Conservation (phyloP, 148 eudicot genomes). For the Salicornia ramosissima region DNA sequence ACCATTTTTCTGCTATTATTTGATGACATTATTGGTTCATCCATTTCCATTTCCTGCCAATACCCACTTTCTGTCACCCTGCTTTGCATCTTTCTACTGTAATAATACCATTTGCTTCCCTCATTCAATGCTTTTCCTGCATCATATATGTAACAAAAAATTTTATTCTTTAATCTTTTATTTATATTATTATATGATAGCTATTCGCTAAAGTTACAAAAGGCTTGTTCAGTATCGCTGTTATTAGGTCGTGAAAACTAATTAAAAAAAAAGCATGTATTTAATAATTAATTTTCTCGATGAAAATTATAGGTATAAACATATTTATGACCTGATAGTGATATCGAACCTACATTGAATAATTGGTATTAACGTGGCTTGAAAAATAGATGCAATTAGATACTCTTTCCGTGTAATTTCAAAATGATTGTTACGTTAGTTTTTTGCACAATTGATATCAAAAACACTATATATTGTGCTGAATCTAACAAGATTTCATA, state of each 20-base stretch:
- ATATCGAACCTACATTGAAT: neutral
- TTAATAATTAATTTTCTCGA: neutral
- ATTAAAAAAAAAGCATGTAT: no score
- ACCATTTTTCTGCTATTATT: slow-evolving; percentile 35
- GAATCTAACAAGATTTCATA: no score
- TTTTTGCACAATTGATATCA: no score
- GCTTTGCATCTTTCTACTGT: slow-evolving; percentile 60
- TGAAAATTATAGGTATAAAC: neutral
- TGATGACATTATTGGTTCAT: slow-evolving; percentile 56
- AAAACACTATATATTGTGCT: no score
- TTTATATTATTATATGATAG: no score
- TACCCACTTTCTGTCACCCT: slow-evolving; percentile 54
- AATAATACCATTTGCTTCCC: slow-evolving; percentile 78
- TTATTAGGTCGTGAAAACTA: no score
- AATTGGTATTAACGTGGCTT: neutral
- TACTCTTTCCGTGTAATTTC: no score
- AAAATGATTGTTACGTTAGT: no score
- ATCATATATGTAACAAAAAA: neutral
- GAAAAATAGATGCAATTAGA: neutral
- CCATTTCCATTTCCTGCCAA: slow-evolving; percentile 60
- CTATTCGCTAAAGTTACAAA: no score
- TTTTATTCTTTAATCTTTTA: neutral
- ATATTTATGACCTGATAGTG: neutral
- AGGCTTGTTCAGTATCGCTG: no score
- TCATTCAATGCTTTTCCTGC: slow-evolving; percentile 80